Conservation (phyloP, 1,139 yeast genomes). For the Sugiyamaella pinicola region DNA sequence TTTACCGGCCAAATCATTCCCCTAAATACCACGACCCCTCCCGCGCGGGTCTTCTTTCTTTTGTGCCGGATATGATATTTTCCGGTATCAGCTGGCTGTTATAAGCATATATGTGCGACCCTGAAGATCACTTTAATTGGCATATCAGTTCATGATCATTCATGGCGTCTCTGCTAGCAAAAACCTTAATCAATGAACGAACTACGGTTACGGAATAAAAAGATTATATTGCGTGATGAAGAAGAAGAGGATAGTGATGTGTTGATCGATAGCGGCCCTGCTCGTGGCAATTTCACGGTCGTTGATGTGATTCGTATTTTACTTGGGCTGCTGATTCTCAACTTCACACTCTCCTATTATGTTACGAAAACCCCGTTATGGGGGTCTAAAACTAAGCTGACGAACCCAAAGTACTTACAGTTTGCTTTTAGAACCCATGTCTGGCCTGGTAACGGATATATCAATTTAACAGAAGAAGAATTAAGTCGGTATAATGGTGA, state of each 20-base stretch:
- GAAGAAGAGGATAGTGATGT: neutral
- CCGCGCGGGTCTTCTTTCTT: neutral
- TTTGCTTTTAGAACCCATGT: conserved; percentile 36
- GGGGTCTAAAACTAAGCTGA: conserved; percentile 54
- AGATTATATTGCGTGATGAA: conserved; percentile 12
- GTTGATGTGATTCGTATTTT: conserved; percentile 51
- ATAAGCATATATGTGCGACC: neutral
- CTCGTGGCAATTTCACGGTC: conserved; percentile 25
- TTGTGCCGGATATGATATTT: neutral
- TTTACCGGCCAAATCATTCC: no score
- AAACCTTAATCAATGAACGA: conserved; percentile 4
- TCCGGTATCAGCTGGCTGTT: neutral
- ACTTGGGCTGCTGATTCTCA: conserved; percentile 52
- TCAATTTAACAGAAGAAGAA: conserved; percentile 51
- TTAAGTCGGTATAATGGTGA: conserved; percentile 58
- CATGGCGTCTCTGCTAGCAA: neutral
- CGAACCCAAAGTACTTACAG: conserved; percentile 49
- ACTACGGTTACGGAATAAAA: conserved; percentile 9
- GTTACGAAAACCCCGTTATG: conserved; percentile 43
- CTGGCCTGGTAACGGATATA: conserved; percentile 34
- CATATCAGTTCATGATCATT: neutral
- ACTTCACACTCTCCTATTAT: conserved; percentile 47
- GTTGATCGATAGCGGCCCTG: conserved; percentile 8
- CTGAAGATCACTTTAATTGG: neutral
- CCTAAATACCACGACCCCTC: neutral